Conservation (phyloP, 139 green algal genomes). For the Monoraphidium neglectum region DNA sequence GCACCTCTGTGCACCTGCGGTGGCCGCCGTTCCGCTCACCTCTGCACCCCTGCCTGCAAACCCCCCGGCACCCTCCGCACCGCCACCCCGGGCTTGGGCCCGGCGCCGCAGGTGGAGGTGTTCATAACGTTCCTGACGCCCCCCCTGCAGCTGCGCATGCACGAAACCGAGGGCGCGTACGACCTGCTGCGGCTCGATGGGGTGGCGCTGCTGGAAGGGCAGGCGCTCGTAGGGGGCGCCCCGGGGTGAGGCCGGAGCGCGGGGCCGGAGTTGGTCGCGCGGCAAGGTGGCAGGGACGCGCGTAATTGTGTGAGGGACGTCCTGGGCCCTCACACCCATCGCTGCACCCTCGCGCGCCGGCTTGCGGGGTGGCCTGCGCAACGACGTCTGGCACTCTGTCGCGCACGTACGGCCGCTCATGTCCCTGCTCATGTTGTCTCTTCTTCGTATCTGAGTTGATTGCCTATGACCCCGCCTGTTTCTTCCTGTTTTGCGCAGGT, state of each 20-base stretch:
- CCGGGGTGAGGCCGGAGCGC: neutral
- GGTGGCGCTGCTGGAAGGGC: conserved; percentile 44
- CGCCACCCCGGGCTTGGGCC: conserved; percentile 58
- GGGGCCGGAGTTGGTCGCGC: neutral
- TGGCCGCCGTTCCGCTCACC: too few species aligned
- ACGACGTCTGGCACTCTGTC: neutral
- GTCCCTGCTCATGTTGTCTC: neutral
- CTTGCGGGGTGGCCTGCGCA: neutral
- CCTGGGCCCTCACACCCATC: too few species aligned
- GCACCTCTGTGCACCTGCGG: too few species aligned
- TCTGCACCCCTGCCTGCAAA: conserved; percentile 63
- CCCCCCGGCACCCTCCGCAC: conserved; percentile 56
- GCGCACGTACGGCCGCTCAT: neutral
- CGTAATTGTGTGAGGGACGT: conserved; percentile 2
- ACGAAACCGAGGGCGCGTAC: conserved; percentile 65
- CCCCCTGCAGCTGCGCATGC: conserved; percentile 48
- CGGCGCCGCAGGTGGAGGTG: conserved; percentile 40
- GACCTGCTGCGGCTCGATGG: conserved; percentile 42
- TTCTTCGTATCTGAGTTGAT: neutral
- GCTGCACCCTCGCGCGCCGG: neutral
- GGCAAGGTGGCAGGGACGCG: too few species aligned
- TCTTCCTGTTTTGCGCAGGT: neutral
- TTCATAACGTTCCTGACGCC: conserved; percentile 59
- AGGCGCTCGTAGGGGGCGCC: conserved; percentile 9
- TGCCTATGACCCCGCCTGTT: neutral